These are phyloP conservation scores for Pythium apleroticum DNA, from an alignment of 352 stramenopile genomes.

Conservation along the genomic window DNA sequence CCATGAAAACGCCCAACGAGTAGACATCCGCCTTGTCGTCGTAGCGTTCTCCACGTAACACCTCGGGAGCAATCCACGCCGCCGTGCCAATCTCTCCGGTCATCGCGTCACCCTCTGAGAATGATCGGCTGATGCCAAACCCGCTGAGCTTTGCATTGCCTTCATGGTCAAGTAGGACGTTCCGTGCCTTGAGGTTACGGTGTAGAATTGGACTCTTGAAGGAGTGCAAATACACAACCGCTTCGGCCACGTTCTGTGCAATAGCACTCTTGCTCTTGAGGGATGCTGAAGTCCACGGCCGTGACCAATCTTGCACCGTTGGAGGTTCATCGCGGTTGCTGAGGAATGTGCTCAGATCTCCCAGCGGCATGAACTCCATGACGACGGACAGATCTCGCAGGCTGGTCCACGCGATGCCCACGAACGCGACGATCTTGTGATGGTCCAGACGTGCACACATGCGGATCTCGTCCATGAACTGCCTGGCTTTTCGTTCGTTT, in stretches of 20 bases:
- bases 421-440: constrained; percentile 33
- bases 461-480: constrained; percentile 35
- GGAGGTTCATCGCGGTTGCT: neutral
- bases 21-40: constrained; percentile 1
- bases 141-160: constrained; percentile 16
- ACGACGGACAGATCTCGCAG: constrained; percentile 27
- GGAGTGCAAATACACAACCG: constrained; percentile 24
- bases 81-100: neutral
- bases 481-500: constrained; percentile 10
- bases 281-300: neutral
- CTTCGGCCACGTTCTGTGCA: constrained; percentile 15
- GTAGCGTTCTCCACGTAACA: neutral
- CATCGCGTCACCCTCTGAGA: neutral
- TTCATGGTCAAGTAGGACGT: constrained; percentile 13
- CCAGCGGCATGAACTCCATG: constrained; percentile 28
- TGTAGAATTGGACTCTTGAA: constrained; percentile 20
- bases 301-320: neutral
- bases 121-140: constrained; percentile 15
- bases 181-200: constrained; percentile 20
- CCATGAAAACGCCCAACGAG: neutral
- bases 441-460: constrained; percentile 32
- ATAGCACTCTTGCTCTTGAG: constrained; percentile 9
- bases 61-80: neutral
- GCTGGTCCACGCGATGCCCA: constrained; percentile 30
- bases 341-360: constrained; percentile 26